Evolutionary conservation across 768 basidiomycete genomes (phyloP).

Genomic region (Ramaria sp.): DNA sequence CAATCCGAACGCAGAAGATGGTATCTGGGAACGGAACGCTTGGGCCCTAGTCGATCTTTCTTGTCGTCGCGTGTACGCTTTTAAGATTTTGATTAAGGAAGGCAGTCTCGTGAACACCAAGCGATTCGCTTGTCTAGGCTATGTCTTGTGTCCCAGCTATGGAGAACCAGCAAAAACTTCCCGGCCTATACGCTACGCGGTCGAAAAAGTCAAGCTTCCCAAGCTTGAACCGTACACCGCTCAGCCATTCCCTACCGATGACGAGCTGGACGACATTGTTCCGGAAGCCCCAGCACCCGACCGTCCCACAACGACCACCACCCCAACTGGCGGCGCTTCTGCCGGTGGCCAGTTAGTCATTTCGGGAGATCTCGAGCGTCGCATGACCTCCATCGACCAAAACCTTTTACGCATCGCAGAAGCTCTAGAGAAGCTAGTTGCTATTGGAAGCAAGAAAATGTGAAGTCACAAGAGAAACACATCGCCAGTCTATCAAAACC

Average conservation of each 20-base stretch:
- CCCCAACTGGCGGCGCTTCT: slow-evolving; percentile 1
- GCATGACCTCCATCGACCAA: too few species aligned
- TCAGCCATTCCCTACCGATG: slow-evolving; percentile 20
- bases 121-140: slow-evolving; percentile 23
- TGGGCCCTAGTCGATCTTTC: slow-evolving; percentile 30
- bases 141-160: slow-evolving; percentile 27
- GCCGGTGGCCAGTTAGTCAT: slow-evolving; percentile 12
- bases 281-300: slow-evolving; percentile 14
- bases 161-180: slow-evolving; percentile 21
- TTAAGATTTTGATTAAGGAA: slow-evolving; percentile 27
- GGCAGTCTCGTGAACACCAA: slow-evolving; percentile 17
- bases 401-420: slow-evolving; percentile 26
- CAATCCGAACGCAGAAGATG: slow-evolving; percentile 20
- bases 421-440: slow-evolving; percentile 25
- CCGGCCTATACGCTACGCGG: slow-evolving; percentile 25
- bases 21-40: slow-evolving; percentile 27
- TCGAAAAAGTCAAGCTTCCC: slow-evolving; percentile 22
- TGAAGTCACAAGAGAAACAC: too few species aligned
- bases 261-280: slow-evolving; percentile 25
- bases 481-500: too few species aligned
- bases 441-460: neutral
- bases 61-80: slow-evolving; percentile 28
- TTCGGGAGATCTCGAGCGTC: slow-evolving; percentile 20
- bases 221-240: slow-evolving; percentile 17
- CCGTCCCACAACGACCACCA: neutral